Base-by-base conservation (phyloP, 768 basidiomycete species). In the Tylopilus subfusipes region DNA sequence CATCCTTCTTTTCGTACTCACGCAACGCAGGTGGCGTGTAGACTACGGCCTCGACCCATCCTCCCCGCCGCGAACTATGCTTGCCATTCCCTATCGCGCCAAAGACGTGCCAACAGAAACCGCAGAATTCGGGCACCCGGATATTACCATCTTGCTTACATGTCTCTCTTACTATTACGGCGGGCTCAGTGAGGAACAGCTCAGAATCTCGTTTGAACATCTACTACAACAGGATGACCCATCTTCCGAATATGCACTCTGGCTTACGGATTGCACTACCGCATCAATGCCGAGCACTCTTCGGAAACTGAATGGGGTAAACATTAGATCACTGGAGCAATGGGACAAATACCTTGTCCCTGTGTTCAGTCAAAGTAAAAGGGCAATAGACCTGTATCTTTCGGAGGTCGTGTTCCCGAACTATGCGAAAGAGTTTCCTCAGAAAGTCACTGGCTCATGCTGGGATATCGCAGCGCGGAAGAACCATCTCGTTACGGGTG, bases 11-110 rank as follows among this genome's bases (percentile, higher is more conserved):
- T 67, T 64, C 44, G 66, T 59, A 10, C 59, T 75, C 29, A 66
- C 43, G 44, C 69, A 74, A 2, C 70, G 69, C 25, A 60, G 75
- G 24, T 74, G 34, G 34, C 34, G 34, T 36, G 34, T 36, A 18
- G 34, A 36, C 7, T 36, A 18, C 34, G 34, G 34, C 14, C 34
- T 36, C 16, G 34, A 36, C 16, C 34, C 16, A 2, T 36, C 34
- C 3, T 18, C 34, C 7, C 14, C 56, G 4, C 2, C 31, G 21
- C 69, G 73, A 10, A 73, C 74, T 0, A 60, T 65, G 61, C 58
- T 74, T 2, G 73, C 73, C 1, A 74, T 74, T 2, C 73, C 73
- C 1, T 74, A 74, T 24, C 63, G 72, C 2, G 75, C 73, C 0
- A 74, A 70, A 51, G 75, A 75, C 24, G 57, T 72, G 22, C 73